phyloP scores from a whole-genome alignment of 169 alveolate species.

The Plasmodium vivax region DNA sequence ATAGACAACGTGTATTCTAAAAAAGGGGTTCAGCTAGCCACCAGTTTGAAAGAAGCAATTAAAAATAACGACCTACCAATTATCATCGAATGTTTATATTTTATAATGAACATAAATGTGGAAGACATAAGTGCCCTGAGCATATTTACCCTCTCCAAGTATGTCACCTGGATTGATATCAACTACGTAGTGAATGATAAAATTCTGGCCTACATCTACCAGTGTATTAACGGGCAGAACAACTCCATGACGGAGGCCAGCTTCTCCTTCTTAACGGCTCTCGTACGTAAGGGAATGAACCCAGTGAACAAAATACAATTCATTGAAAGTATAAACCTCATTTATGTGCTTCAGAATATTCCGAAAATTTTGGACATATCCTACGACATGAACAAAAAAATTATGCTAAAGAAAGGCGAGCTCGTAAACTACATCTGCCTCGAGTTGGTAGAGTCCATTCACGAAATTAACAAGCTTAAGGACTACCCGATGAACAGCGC shows the following conservation, averaged over 20 bases:
- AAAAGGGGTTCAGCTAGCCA: slow-evolving; percentile 28
- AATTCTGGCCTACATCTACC: slow-evolving; percentile 26
- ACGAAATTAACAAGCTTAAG: slow-evolving; percentile 39
- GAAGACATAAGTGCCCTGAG: slow-evolving; percentile 12
- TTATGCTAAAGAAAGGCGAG: slow-evolving; percentile 63
- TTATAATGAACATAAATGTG: slow-evolving; percentile 43
- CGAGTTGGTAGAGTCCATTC: slow-evolving; percentile 51
- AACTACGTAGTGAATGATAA: slow-evolving; percentile 68
- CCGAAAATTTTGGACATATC: slow-evolving; percentile 31
- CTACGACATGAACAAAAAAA: slow-evolving; percentile 38
- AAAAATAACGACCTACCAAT: slow-evolving; percentile 63
- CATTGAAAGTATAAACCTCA: slow-evolving; percentile 52
- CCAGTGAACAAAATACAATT: slow-evolving; percentile 67
- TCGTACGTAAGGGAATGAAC: slow-evolving; percentile 62
- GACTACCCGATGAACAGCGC: slow-evolving; percentile 26
- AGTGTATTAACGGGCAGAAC: slow-evolving; percentile 11
- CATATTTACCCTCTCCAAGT: slow-evolving; percentile 55
- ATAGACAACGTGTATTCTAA: slow-evolving; percentile 50
- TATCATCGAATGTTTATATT: slow-evolving; percentile 63
- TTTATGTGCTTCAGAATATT: slow-evolving; percentile 12
- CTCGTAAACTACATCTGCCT: slow-evolving; percentile 42
- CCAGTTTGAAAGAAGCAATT: slow-evolving; percentile 51
- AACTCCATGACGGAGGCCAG: slow-evolving; percentile 31
- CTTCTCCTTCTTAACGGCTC: slow-evolving; percentile 23
- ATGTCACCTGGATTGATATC: slow-evolving; percentile 68